phyloP scores from a whole-genome alignment of 352 stramenopile genomes.

The Globisporangium viniferum region DNA sequence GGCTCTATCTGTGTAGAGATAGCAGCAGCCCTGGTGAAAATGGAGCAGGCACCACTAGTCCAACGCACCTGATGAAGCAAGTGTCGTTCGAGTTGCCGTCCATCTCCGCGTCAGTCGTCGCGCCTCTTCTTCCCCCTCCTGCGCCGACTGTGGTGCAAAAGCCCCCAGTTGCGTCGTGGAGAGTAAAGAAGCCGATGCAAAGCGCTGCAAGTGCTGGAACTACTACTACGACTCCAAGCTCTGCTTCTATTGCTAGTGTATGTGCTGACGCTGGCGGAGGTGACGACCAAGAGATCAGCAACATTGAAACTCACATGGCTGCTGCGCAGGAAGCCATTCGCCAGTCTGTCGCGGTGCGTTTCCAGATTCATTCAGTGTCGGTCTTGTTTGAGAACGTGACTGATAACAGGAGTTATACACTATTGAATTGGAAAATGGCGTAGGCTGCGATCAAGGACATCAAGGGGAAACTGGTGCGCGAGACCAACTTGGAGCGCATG shows the following conservation, averaged over 20 bases:
- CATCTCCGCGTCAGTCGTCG: conserved; percentile 24
- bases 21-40: neutral
- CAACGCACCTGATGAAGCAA: conserved; percentile 3
- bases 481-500: conserved; percentile 33
- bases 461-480: conserved; percentile 22
- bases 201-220: neutral
- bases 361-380: neutral
- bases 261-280: neutral
- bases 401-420: neutral
- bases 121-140: conserved; percentile 5
- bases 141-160: neutral
- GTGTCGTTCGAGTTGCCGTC: conserved; percentile 23
- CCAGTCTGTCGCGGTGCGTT: conserved; percentile 26
- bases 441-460: conserved; percentile 28
- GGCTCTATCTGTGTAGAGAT: neutral
- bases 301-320: conserved; percentile 29
- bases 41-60: neutral
- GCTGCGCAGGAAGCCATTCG: conserved; percentile 33
- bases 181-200: neutral
- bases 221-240: neutral
- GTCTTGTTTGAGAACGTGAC: neutral
- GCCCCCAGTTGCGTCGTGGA: neutral
- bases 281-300: conserved; percentile 17
- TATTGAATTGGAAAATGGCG: neutral
- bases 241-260: neutral